Evolutionary conservation across 2,329 filamentous ascomycete genomes (phyloP), one percentile per base, ranked within the genome.

Genomic region (Thermomyces lanuginosus): DNA sequence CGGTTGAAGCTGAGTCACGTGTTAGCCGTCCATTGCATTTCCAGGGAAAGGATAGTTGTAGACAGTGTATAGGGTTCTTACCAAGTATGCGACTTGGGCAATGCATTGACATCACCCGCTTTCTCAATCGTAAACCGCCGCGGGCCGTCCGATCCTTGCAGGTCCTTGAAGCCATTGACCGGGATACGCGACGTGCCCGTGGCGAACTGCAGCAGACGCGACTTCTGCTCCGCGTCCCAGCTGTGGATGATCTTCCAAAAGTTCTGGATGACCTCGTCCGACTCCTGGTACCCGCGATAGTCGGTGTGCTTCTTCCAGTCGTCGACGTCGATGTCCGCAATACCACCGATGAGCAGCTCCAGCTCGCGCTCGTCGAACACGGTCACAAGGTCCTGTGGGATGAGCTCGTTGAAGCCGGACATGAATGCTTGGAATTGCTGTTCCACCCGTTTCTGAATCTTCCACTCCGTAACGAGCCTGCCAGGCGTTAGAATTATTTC

Each of bases 301-400:
- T 98, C 89, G 24, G 89, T 98, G 60, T 98, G 89, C 65, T 98
- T 98, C 76, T 98, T 95, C 89, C 89, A 98, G 57, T 98, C 89
- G 34, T 98, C 89, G 9, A 98, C 86, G 46, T 98, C 89, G 41
- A 98, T 98, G 57, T 98, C 89, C n/a, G 89, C 89, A 43, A 98
- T 98, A 66, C 89, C 89, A 39, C 89, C 89, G 48, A 98, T 95
- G 41, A 98, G 67, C 40, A 98, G 61, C 57, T 98, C 89, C 24
- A 98, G 65, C 56, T 98, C 89, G 44, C 89, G 79, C 63, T 98
- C 89, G 47, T 98, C 89, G 46, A 98, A 98, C 21, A 98, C 89
- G 44, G 93, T 95, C 56, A 98, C 84, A 26, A 98, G 69, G 47
- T 98, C 89, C 29, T 84, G 74, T 2, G 89, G 89, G 33, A 98